Evolutionary conservation across 805 yeast species (phyloP).

Genomic region (Candida schatavii): DNA sequence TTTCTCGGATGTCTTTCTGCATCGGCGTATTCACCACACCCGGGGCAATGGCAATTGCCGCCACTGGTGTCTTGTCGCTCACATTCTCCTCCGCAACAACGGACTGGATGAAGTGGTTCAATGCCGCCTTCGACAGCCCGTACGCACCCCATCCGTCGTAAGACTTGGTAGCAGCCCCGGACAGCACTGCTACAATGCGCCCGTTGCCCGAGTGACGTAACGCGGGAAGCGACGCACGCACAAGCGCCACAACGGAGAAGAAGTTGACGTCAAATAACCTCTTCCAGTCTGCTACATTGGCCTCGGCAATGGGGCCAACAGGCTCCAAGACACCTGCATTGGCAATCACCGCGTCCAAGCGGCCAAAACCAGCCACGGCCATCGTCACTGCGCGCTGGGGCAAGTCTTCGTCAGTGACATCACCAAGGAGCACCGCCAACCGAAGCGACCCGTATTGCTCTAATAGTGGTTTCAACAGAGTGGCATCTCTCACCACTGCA

Average conservation of each 20-base stretch:
- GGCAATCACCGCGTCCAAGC: constrained; percentile 61
- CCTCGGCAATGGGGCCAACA: constrained; percentile 52
- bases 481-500: constrained; percentile 69
- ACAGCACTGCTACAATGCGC: constrained; percentile 72
- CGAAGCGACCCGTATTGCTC: constrained; percentile 44
- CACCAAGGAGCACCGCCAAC: constrained; percentile 56
- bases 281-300: constrained; percentile 59
- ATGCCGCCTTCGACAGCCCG: constrained; percentile 88
- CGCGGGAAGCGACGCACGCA: constrained; percentile 53
- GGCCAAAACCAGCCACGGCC: constrained; percentile 52
- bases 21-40: constrained; percentile 92
- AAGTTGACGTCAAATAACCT: constrained; percentile 69
- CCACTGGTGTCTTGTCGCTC: constrained; percentile 24
- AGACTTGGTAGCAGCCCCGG: constrained; percentile 76
- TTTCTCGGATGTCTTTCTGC: constrained; percentile 78
- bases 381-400: constrained; percentile 37
- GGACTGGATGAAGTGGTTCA: constrained; percentile 70
- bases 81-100: constrained; percentile 66
- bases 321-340: constrained; percentile 88
- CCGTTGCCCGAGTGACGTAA: constrained; percentile 54
- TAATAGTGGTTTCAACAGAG: constrained; percentile 42
- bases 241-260: constrained; percentile 67
- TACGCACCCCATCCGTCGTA: constrained; percentile 85
- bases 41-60: constrained; percentile 77
- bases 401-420: constrained; percentile 47